Base-by-base conservation (phyloP, 352 stramenopile genomes). In the Pythium pyrilobum region DNA sequence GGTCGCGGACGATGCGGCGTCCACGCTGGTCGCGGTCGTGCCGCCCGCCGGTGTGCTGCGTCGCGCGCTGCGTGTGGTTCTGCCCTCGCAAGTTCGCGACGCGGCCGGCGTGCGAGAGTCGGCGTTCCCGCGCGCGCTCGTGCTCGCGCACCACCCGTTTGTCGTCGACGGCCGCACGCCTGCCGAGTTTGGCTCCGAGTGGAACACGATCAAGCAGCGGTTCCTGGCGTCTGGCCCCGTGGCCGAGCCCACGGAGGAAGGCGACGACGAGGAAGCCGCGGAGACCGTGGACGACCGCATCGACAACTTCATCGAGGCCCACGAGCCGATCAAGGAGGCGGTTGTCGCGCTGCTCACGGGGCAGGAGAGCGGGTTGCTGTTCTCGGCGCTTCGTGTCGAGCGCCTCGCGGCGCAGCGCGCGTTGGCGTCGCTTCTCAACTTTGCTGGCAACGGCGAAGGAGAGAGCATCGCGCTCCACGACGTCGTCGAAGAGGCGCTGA, bases 271-370 rank as follows among this genome's bases (percentile, higher is more conserved):
- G 0, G 67, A 76, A 0, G 59, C 64, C 0, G 67, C 49, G 9
- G 67, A 85, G 43, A 69, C 74, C 21, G 63, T 58, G 0, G 80
- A 81, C n/a, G 82, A 92, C 43, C 73, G 65, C 41, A 74, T 93
- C 18, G 85, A 95, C 44, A 77, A 91, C 25, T 72, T 92, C 18
- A 88, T 95, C 21, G 79, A 91, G 55, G 66, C 71, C 20, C 65
- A 88, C 25, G 68, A 87, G 29, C 54, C 65, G 28, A 74, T 92
- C 32, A 86, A 86, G 62, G 67, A 71, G 27, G 51, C 72, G 18
- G 59, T 92, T 36, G 49, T 76, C 24, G 50, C 74, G 12, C 34
- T 89, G 6, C 43, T 90, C 16, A 69, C 78, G 4, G 62, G 79
- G 25, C 43, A 64, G 23, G 53, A 62, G 5, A 59, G 47, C 2